Percentiles rank a stretch among this genome's conserved stretches.
Evolutionary conservation across 805 yeast species (phyloP).

Genomic region (Debaryomyces hansenii): DNA sequence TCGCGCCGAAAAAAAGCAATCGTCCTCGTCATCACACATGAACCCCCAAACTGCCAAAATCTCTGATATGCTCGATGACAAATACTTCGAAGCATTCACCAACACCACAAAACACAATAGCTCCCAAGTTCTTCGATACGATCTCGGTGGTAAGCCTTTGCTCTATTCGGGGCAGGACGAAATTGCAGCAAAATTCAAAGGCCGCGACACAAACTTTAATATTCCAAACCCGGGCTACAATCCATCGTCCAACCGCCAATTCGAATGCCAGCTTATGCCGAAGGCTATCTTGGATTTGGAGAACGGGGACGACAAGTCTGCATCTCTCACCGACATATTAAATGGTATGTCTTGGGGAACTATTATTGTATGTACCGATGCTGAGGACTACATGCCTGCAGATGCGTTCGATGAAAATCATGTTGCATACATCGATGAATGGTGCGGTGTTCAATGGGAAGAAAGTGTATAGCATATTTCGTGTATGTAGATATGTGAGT

Average conservation of each 20-base stretch:
- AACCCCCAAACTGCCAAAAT: conserved; percentile 25
- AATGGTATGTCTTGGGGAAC: conserved; percentile 99
- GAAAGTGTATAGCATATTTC: conserved; percentile 18
- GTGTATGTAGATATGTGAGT: no score
- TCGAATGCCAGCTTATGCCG: conserved; percentile 94
- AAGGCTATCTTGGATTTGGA: conserved; percentile 85
- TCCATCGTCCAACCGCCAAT: conserved; percentile 59
- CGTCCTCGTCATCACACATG: conserved; percentile 6
- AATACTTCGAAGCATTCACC: conserved; percentile 75
- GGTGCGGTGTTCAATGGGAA: conserved; percentile 89
- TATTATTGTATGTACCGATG: conserved; percentile 76
- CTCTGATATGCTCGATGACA: conserved; percentile 59
- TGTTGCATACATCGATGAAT: conserved; percentile 81
- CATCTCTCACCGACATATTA: conserved; percentile 37
- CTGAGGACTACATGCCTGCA: conserved; percentile 58
- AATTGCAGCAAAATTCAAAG: conserved; percentile 38
- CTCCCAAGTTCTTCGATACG: conserved; percentile 82
- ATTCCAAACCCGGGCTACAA: conserved; percentile 64
- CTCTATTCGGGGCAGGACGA: conserved; percentile 66
- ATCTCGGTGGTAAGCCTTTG: conserved; percentile 75
- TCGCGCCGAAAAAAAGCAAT: conserved; percentile 5
- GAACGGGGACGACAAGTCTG: conserved; percentile 24
- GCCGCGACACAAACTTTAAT: conserved; percentile 10
- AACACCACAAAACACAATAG: conserved; percentile 79
- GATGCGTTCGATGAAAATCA: conserved; percentile 52